Evolutionary conservation across 192 early-diverging fungal genomes (phyloP), one percentile per base, ranked within the genome.

Genomic region (Coemansia aciculifera): DNA sequence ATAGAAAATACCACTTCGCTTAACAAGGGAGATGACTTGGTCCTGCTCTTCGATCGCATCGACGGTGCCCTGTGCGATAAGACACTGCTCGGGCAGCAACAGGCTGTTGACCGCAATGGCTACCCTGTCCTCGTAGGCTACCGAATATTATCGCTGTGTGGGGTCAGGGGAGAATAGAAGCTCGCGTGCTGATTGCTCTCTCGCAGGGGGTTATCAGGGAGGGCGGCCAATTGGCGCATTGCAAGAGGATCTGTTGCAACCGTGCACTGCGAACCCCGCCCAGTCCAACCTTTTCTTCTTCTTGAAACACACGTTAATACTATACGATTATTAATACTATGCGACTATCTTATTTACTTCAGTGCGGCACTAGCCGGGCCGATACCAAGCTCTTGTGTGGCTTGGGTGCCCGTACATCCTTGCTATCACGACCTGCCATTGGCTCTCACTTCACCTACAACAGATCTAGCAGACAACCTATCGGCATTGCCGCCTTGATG

Each of bases 101-200:
- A 46, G 13, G 37, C 74, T 13, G 19, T 62, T 1, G 80, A 82
- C 29, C 31, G 63, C 4, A 37, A 57, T 13, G 80, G 80, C 19
- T 71, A 74, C 29, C 80, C 80, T 1, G 72, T 82, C 5, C 72
- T 74, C 15, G 66, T 77, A 12, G 80, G 80, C 8, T 82, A 74
- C 29, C 63, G 69, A 8, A 69, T 80, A 36, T 3, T 51, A 23
- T 56, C 29, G 12, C 17, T 56, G n/a, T 56, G 27, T 31, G 29
- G 54, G 54, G 29, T 56, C 27, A 56, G 54, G 54, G 44, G 44
- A 17, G 44, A 19, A 7, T 2, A 19, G n/a, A 48, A 19, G 24
- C 29, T 15, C 29, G 13, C 5, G 0, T 15, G 54, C 5, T 56
- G 51, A 24, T 44, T 17, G 13, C 42, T 44, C 42, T 48, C 46